Percentiles rank a stretch among this genome's conserved stretches.
These are phyloP conservation scores for Geum urbanum DNA, from an alignment of 306 rosid species.

Conservation along the genomic window DNA sequence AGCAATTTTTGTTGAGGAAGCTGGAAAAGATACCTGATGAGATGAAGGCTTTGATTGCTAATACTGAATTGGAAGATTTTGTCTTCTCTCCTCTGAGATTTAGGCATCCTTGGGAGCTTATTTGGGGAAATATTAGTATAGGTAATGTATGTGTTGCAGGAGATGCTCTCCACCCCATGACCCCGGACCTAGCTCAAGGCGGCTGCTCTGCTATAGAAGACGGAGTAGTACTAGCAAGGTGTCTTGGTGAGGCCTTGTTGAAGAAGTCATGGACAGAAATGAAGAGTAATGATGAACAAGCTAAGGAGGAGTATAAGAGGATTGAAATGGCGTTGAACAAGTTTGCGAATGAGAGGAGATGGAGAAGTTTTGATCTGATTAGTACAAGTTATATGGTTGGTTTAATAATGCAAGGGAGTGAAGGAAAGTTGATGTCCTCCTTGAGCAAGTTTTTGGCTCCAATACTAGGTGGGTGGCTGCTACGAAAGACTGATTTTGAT, in stretches of 20 bases:
- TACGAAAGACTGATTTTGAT: constrained; percentile 41
- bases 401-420: constrained; percentile 28
- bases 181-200: constrained; percentile 65
- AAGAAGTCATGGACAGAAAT: not conserved
- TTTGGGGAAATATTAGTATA: constrained; percentile 54
- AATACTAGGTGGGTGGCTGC: constrained; percentile 17
- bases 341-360: constrained; percentile 36
- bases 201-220: constrained; percentile 61
- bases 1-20: constrained; percentile 29
- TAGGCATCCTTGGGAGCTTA: constrained; percentile 54
- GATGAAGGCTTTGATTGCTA: constrained; percentile 20
- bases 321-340: constrained; percentile 30
- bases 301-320: not conserved
- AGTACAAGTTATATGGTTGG: constrained; percentile 34
- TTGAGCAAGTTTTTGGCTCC: constrained; percentile 33
- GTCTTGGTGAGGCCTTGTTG: constrained; percentile 18
- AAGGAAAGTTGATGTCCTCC: constrained; percentile 26
- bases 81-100: constrained; percentile 33
- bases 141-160: constrained; percentile 64
- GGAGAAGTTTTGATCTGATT: constrained; percentile 51
- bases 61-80: constrained; percentile 20
- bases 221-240: constrained; percentile 39
- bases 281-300: not conserved
- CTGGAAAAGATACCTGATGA: constrained; percentile 23
- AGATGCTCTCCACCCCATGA: constrained; percentile 72